Percentiles rank a stretch among this genome's conserved stretches.
Evolutionary conservation across 2,329 filamentous ascomycete genomes (phyloP).

Genomic region (Zarea fungicola): DNA sequence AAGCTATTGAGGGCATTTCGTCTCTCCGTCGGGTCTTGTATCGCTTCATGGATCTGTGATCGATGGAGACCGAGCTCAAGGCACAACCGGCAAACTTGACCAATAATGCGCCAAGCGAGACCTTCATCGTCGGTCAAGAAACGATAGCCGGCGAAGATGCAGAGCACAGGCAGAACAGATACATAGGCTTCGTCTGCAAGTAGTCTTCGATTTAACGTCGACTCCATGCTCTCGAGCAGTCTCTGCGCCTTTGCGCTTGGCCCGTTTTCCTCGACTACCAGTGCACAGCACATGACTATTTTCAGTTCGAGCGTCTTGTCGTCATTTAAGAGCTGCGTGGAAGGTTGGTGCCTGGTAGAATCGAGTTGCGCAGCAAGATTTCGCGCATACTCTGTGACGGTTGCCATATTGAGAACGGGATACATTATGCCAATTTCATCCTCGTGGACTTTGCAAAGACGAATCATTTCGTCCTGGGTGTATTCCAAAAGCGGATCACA

Average conservation of each 20-base stretch:
- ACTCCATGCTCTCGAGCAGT: conserved; percentile 72
- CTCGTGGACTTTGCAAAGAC: conserved; percentile 74
- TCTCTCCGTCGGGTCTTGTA: conserved; percentile 64
- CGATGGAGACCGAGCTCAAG: conserved; percentile 80
- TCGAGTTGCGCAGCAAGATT: conserved; percentile 70
- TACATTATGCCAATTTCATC: conserved; percentile 94
- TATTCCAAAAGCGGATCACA: conserved; percentile 76
- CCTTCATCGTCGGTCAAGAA: conserved; percentile 84
- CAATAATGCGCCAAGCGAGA: conserved; percentile 81
- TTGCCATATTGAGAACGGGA: conserved; percentile 71
- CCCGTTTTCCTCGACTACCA: conserved; percentile 74
- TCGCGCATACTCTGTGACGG: conserved; percentile 64
- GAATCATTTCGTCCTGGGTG: conserved; percentile 71
- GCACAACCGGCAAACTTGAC: conserved; percentile 73
- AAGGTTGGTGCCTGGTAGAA: conserved; percentile 30
- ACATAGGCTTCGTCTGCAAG: conserved; percentile 49
- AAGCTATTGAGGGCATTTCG: conserved; percentile 66
- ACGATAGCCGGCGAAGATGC: conserved; percentile 59
- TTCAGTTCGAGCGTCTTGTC: conserved; percentile 67
- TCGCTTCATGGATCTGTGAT: conserved; percentile 64
- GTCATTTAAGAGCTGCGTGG: conserved; percentile 38
- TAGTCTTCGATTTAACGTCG: conserved; percentile 60
- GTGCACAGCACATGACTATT: conserved; percentile 71
- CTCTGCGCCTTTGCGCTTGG: conserved; percentile 68
- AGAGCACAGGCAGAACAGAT: conserved; percentile 44